A percentile compares a stretch with the other conserved stretches of the same genome.
phyloP scores from a whole-genome alignment of 164 flowering plant species.

The grape (Vitis vinifera) region ASM3070453v1 NC_081817.1:455501-456000 shows the following conservation, averaged over 20 bases:
- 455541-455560: conserved; percentile 13
- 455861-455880: conserved; percentile 7
- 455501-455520: too few relatives aligned
- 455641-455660: neutral
- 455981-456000: conserved; percentile 3
- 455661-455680: too few relatives aligned
- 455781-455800: conserved; percentile 10
- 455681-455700: conserved; percentile 6
- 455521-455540: too few relatives aligned
- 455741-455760: neutral
- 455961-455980: neutral
- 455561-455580: conserved; percentile 13
- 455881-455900: too few relatives aligned
- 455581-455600: conserved; percentile 14
- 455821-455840: neutral
- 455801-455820: conserved; percentile 2
- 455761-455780: neutral
- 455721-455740: neutral
- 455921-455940: conserved; percentile 17
- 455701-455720: neutral
- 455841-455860: conserved; percentile 22
- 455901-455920: conserved; percentile 16
- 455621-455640: neutral
- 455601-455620: conserved; percentile 9
- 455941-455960: conserved; percentile 1